A percentile compares a stretch with the other conserved stretches of the same genome.
phyloP scores from a whole-genome alignment of 1,284 basidiomycete genomes.

The Sanghuangporus baumii region DNA sequence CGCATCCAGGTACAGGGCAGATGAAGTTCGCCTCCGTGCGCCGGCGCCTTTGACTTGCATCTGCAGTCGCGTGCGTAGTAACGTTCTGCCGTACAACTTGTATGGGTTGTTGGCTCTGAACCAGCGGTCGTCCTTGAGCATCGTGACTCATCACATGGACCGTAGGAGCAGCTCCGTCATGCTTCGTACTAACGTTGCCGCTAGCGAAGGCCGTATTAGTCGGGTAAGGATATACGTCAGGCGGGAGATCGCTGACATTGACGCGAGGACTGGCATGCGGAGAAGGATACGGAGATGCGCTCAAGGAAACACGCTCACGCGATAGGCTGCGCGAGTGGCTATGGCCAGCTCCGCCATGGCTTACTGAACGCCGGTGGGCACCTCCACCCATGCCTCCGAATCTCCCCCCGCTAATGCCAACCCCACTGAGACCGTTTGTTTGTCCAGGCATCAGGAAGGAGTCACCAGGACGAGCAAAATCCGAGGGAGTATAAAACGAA shows the following conservation, averaged over 20 bases:
- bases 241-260: conserved; percentile 23
- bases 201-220: neutral
- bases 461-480: conserved; percentile 33
- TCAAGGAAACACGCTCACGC: conserved; percentile 24
- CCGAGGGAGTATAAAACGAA: conserved; percentile 33
- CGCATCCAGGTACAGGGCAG: conserved; percentile 73
- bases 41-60: conserved; percentile 64
- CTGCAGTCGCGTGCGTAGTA: conserved; percentile 67
- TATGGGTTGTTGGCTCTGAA: conserved; percentile 18
- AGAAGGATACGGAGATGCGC: conserved; percentile 51
- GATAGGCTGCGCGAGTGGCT: conserved; percentile 28
- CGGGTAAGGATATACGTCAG: conserved; percentile 20
- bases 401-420: neutral
- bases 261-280: conserved; percentile 44
- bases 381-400: conserved; percentile 1
- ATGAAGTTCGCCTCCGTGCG: conserved; percentile 71
- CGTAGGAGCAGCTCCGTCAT: conserved; percentile 11
- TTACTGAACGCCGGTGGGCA: conserved; percentile 48
- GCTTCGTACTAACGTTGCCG: conserved; percentile 18
- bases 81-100: conserved; percentile 52
- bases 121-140: conserved; percentile 17
- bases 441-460: conserved; percentile 9
- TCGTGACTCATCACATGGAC: conserved; percentile 21
- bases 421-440: neutral
- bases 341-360: conserved; percentile 38